Conservation (phyloP, 345 rosid genomes). For the Gossypium rotundifolium region DNA sequence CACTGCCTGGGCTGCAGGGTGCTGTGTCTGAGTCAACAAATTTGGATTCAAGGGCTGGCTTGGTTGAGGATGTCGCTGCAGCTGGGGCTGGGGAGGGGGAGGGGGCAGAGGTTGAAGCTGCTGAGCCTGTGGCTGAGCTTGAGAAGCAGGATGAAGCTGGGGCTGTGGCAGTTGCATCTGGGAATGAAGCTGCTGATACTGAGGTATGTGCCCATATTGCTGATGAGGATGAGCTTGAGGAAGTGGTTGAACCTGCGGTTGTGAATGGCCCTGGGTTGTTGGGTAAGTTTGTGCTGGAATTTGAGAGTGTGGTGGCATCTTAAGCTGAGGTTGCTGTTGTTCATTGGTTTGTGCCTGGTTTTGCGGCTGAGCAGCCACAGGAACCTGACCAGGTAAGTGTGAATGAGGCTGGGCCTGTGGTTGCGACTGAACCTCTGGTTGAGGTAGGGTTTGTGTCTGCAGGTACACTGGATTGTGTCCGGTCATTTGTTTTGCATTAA, state of each 20-base stretch:
- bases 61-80: constrained; percentile 25
- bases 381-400: constrained; percentile 24
- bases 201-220: constrained; percentile 27
- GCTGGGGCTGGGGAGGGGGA: constrained; percentile 21
- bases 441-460: constrained; percentile 28
- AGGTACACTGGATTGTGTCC: constrained; percentile 17
- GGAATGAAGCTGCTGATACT: constrained; percentile 19
- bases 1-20: constrained; percentile 35
- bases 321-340: constrained; percentile 28
- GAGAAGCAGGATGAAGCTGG: constrained; percentile 29
- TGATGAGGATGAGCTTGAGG: constrained; percentile 20
- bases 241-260: constrained; percentile 25
- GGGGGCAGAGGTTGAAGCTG: constrained; percentile 4
- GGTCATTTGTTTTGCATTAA: constrained; percentile 13
- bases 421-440: constrained; percentile 19
- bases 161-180: constrained; percentile 26
- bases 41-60: constrained; percentile 30
- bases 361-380: constrained; percentile 34
- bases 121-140: constrained; percentile 19
- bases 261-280: constrained; percentile 27
- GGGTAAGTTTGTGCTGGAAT: constrained; percentile 21
- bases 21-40: constrained; percentile 32
- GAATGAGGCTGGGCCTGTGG: constrained; percentile 21
- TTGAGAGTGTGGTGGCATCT: constrained; percentile 24
- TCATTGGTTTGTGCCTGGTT: constrained; percentile 27